Evolutionary conservation across 257 asterid genomes (phyloP).

Genomic region (Coffea eugenioides): DNA sequence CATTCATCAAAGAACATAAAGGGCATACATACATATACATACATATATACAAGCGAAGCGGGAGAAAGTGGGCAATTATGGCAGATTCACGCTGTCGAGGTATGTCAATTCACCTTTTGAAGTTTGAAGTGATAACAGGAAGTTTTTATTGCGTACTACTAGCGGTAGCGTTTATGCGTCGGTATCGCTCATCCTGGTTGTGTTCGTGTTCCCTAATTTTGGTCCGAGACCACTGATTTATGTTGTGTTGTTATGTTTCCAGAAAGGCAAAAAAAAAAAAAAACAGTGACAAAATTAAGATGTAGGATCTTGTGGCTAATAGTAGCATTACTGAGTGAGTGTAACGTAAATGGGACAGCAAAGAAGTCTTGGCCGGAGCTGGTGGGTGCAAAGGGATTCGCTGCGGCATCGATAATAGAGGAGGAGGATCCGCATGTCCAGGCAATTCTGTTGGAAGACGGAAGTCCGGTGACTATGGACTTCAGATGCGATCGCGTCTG

Average conservation of each 20-base stretch:
- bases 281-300: no score
- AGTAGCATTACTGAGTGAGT: no score
- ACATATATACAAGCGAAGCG: background rate
- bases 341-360: background rate
- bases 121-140: background rate
- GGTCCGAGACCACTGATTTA: no score
- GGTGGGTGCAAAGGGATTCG: background rate
- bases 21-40: no score
- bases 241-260: no score
- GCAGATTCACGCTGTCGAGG: constrained; percentile 15
- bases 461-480: constrained; percentile 38
- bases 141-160: no score
- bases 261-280: no score
- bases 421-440: constrained; percentile 15
- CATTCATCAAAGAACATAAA: no score
- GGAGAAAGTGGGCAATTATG: background rate
- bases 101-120: background rate
- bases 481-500: constrained; percentile 52
- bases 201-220: no score
- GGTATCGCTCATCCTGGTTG: no score
- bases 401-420: constrained; percentile 16
- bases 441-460: constrained; percentile 42
- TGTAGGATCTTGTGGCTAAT: no score
- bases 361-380: constrained; percentile 28
- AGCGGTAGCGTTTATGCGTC: no score